Conservation (phyloP, 228 moss, liverwort and hornwort genomes). For the Sphagnum fallax region DNA sequence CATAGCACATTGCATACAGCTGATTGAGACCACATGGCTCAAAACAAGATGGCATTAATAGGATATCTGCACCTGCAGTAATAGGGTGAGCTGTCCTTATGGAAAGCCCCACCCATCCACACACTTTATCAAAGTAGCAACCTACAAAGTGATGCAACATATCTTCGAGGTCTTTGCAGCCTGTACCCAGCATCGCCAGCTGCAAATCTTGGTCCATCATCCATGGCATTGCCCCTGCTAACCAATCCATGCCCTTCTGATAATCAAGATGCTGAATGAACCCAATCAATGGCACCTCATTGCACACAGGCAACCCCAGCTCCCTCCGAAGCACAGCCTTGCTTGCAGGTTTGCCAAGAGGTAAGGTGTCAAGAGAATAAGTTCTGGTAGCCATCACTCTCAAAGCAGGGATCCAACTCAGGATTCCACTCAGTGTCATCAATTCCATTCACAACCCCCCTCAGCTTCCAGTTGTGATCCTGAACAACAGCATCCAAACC, state of each 20-base stretch:
- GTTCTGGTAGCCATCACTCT: slow-evolving; percentile 54
- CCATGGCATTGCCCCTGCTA: slow-evolving; percentile 81
- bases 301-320: slow-evolving; percentile 55
- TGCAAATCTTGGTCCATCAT: slow-evolving; percentile 73
- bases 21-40: slow-evolving; percentile 84
- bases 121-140: slow-evolving; percentile 52
- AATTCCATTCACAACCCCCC: slow-evolving; percentile 80
- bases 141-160: slow-evolving; percentile 58
- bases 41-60: slow-evolving; percentile 77
- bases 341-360: slow-evolving; percentile 50
- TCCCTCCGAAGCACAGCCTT: slow-evolving; percentile 70
- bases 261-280: slow-evolving; percentile 71
- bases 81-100: slow-evolving; percentile 61
- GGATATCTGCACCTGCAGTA: slow-evolving; percentile 66
- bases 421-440: slow-evolving; percentile 80
- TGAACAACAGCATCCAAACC: slow-evolving; percentile 58
- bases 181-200: slow-evolving; percentile 67
- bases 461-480: slow-evolving; percentile 74
- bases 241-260: slow-evolving; percentile 71
- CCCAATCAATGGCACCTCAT: slow-evolving; percentile 61
- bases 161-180: slow-evolving; percentile 61
- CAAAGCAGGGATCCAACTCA: slow-evolving; percentile 45
- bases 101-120: slow-evolving; percentile 85
- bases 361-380: slow-evolving; percentile 24
- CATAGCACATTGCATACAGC: slow-evolving; percentile 73